Evolutionary conservation across 2,329 filamentous ascomycete species (phyloP), one percentile per base, ranked within the genome.

Genomic region (Mollisia scopiformis): DNA sequence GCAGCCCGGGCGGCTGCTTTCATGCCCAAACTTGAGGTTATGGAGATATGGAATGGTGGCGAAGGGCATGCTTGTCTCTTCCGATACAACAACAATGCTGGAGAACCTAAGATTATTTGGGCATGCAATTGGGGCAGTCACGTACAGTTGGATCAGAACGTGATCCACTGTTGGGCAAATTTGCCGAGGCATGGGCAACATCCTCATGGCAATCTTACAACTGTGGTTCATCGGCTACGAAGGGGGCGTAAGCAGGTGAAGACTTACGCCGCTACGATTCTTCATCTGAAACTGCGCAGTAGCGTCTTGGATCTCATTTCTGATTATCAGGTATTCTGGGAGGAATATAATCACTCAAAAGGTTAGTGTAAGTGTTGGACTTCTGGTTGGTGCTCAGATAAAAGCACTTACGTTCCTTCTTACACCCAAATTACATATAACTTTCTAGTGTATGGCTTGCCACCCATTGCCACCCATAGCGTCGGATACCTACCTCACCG

Each of bases 31-130:
- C 59, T 62, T 37, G 43, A 55, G 50, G 49, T 57, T 28, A 62
- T 64, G 59, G 62, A 64, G 59, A 62, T 64, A 57, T 64, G 59
- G 62, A 64, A 64, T 55, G 62, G 59, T 27, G 51, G 53, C 31
- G 49, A 55, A 59, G 41, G 62, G 39, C 47, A 59, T 46, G 62
- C 57, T 55, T 59, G 43, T 52, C 25, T 60, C 37, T 64, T 64
- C 59, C 52, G 57, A 57, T 64, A 64, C 49, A 58, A 27, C 50
- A 54, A 62, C 43, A 30, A 54, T 49, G 37, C 37, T 57, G 21
- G 50, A 55, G 33, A 55, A 35, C 55, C 59, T 58, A n/a, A 54
- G 50, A 62, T 62, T 54, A 54, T 31, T 25, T 62, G 49, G 50
- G 41, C 59, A 55, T 28, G 50, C 55, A 62, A 54, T 55, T 60